These are phyloP conservation scores for Pichia membranifaciens DNA, from an alignment of 805 yeast species.

Conservation along the genomic window DNA sequence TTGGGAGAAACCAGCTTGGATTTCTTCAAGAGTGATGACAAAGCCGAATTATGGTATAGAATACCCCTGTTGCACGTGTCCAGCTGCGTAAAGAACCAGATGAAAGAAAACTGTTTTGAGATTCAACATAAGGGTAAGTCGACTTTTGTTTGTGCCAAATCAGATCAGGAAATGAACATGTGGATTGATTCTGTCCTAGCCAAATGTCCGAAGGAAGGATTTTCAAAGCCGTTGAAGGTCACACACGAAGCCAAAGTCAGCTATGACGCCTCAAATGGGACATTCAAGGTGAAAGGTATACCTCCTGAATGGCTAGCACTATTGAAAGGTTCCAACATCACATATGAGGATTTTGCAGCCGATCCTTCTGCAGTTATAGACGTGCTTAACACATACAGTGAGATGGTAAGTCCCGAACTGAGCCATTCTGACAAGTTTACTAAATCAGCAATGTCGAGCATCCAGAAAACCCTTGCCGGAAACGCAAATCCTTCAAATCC, in stretches of 20 bases:
- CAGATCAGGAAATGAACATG: constrained; percentile 72
- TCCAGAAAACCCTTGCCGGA: not conserved
- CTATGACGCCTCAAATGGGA: constrained; percentile 69
- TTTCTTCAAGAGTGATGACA: constrained; percentile 63
- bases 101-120: constrained; percentile 79
- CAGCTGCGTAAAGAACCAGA: constrained; percentile 59
- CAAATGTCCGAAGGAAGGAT: constrained; percentile 60
- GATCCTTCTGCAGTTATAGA: constrained; percentile 62
- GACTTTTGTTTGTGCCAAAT: constrained; percentile 66
- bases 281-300: constrained; percentile 44
- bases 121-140: constrained; percentile 62
- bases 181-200: constrained; percentile 89
- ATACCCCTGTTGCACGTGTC: constrained; percentile 55
- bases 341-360: constrained; percentile 56
- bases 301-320: constrained; percentile 55
- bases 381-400: constrained; percentile 48
- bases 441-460: constrained; percentile 2
- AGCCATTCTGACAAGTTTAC: constrained; percentile 18
- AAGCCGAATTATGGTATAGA: constrained; percentile 43
- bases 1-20: constrained; percentile 69
- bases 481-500: not conserved
- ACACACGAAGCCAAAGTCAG: constrained; percentile 91
- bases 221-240: constrained; percentile 89
- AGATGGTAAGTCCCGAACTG: constrained; percentile 37
- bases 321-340: constrained; percentile 53